Evolutionary conservation across 2,329 filamentous ascomycete species (phyloP).

Genomic region (Diaporthe nobilis): DNA sequence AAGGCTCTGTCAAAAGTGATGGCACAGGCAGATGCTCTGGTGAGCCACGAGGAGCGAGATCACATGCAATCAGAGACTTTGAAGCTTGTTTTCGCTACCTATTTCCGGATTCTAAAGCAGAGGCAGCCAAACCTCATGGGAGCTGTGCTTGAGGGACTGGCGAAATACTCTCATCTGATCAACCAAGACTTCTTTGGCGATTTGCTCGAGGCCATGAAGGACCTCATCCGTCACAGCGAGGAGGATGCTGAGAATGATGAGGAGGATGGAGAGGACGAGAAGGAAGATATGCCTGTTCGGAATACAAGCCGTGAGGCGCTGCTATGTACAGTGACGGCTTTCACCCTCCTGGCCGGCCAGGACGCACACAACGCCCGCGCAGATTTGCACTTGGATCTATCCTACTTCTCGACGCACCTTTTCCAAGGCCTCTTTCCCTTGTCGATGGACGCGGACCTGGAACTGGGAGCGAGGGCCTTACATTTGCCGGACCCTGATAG

Average conservation of each 20-base stretch:
- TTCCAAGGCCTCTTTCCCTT: slow-evolving; percentile 88
- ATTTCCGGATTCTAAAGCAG: slow-evolving; percentile 93
- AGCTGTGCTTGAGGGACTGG: slow-evolving; percentile 94
- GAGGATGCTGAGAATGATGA: slow-evolving; percentile 63
- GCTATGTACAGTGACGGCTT: slow-evolving; percentile 95
- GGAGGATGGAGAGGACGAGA: slow-evolving; percentile 60
- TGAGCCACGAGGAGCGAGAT: slow-evolving; percentile 93
- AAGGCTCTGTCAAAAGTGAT: slow-evolving; percentile 94
- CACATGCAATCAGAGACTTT: slow-evolving; percentile 95
- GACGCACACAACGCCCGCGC: slow-evolving; percentile 88
- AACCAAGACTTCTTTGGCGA: slow-evolving; percentile 99
- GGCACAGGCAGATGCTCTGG: slow-evolving; percentile 89
- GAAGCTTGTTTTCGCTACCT: slow-evolving; percentile 94
- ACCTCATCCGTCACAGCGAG: slow-evolving; percentile 85
- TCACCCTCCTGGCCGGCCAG: slow-evolving; percentile 95
- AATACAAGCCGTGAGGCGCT: slow-evolving; percentile 89
- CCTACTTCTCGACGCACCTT: slow-evolving; percentile 94
- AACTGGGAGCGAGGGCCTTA: slow-evolving; percentile 81
- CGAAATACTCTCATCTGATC: slow-evolving; percentile 95
- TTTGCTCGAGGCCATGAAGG: slow-evolving; percentile 92
- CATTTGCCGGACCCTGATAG: slow-evolving; percentile 77
- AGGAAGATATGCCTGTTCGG: slow-evolving; percentile 66
- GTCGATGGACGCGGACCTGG: slow-evolving; percentile 86
- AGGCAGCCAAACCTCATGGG: slow-evolving; percentile 90
- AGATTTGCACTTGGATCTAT: slow-evolving; percentile 88